These are phyloP conservation scores for Lodderomyces pseudojiufengensis DNA, from an alignment of 1,139 yeast species.

Conservation along the genomic window DNA sequence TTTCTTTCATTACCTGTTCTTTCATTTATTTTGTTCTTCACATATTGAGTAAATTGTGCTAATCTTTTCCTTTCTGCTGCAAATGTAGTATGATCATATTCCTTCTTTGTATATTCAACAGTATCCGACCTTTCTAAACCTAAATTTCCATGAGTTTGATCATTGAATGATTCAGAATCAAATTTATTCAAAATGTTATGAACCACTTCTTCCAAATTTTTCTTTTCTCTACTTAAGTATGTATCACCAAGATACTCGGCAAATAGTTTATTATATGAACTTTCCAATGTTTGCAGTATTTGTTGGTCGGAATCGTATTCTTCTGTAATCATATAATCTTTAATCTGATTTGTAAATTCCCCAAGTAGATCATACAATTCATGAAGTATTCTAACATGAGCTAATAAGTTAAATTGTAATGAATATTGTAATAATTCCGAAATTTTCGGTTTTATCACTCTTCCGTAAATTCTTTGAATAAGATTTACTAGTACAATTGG, in stretches of 20 bases:
- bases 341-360: conserved; percentile 63
- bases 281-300: conserved; percentile 62
- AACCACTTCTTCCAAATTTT: conserved; percentile 62
- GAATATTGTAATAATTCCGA: conserved; percentile 63
- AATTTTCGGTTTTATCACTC: conserved; percentile 65
- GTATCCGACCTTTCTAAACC: conserved; percentile 36
- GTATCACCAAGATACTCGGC: conserved; percentile 65
- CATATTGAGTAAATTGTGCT: conserved; percentile 37
- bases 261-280: conserved; percentile 68
- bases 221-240: conserved; percentile 73
- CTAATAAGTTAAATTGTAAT: conserved; percentile 59
- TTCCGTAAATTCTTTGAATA: conserved; percentile 75
- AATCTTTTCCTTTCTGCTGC: conserved; percentile 40
- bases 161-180: conserved; percentile 42
- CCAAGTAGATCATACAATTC: conserved; percentile 58
- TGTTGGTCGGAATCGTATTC: conserved; percentile 43
- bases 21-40: conserved; percentile 32
- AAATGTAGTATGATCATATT: conserved; percentile 29
- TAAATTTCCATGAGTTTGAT: conserved; percentile 19
- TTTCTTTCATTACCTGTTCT: conserved; percentile 13
- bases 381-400: conserved; percentile 76
- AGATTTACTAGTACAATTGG: conserved; percentile 68
- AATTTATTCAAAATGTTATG: conserved; percentile 48
- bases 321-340: conserved; percentile 50
- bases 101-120: conserved; percentile 18